These are phyloP conservation scores for Umbelopsis isabellina DNA, from an alignment of 192 early-diverging fungal genomes.

Conservation along the genomic window DNA sequence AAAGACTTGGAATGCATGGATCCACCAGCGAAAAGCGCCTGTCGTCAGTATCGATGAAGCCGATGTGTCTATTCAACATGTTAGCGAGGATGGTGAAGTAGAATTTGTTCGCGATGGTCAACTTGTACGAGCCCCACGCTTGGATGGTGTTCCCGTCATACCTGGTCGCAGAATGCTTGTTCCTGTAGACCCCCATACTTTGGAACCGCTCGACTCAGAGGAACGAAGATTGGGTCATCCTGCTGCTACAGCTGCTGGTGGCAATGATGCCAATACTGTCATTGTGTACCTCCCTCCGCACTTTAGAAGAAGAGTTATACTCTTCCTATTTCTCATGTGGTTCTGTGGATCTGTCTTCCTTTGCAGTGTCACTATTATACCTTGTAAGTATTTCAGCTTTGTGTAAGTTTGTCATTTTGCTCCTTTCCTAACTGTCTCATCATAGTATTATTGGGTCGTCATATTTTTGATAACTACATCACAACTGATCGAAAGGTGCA, in stretches of 20 bases:
- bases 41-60: constrained; percentile 32
- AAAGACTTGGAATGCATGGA: constrained; percentile 54
- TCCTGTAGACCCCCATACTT: constrained; percentile 59
- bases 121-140: constrained; percentile 79
- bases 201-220: constrained; percentile 52
- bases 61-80: constrained; percentile 38
- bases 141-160: constrained; percentile 79
- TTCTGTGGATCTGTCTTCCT: constrained; percentile 52
- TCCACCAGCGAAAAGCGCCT: constrained; percentile 34
- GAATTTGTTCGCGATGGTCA: constrained; percentile 63
- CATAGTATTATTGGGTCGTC: constrained; percentile 63
- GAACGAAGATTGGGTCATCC: constrained; percentile 68
- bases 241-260: constrained; percentile 27
- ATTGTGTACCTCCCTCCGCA: constrained; percentile 83
- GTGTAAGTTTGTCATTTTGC: background rate
- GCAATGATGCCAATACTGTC: constrained; percentile 49
- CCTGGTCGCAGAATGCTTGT: constrained; percentile 82
- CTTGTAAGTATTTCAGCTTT: constrained; percentile 37
- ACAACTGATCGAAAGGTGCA: constrained; percentile 60
- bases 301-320: constrained; percentile 59
- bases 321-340: constrained; percentile 56
- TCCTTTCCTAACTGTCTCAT: background rate
- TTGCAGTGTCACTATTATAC: constrained; percentile 48
- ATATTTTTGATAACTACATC: constrained; percentile 45
- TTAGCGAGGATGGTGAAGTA: constrained; percentile 40